Percentiles rank a stretch among this genome's conserved stretches.
Evolutionary conservation across 176 grass and related monocot species (phyloP).

Genomic region (Juncus effusus): DNA sequence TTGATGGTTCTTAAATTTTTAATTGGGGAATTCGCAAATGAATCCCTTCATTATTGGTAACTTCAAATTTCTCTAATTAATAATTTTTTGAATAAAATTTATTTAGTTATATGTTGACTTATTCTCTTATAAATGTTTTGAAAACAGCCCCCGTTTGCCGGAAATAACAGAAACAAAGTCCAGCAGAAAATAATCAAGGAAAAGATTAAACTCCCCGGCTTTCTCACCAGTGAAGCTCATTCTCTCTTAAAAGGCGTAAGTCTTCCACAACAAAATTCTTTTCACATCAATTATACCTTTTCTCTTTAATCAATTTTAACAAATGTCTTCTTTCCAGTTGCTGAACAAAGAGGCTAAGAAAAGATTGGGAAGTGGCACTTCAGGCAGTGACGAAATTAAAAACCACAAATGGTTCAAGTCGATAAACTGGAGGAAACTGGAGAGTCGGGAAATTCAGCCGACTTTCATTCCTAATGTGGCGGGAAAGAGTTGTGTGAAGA

Average conservation of each 20-base stretch:
- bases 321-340: conserved; percentile 34
- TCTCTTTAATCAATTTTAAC: neutral
- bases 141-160: conserved; percentile 76
- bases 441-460: conserved; percentile 67
- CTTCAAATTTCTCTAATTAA: neutral
- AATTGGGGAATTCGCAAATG: neutral
- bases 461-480: conserved; percentile 85
- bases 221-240: conserved; percentile 83
- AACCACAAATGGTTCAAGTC: conserved; percentile 95
- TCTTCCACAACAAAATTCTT: conserved; percentile 16
- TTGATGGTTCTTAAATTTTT: conserved; percentile 4
- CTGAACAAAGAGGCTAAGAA: conserved; percentile 82
- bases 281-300: conserved; percentile 1
- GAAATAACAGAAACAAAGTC: conserved; percentile 75
- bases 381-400: conserved; percentile 71
- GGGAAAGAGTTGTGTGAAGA: conserved; percentile 68
- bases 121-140: conserved; percentile 1
- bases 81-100: conserved; percentile 8
- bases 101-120: conserved; percentile 7
- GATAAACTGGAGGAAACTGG: conserved; percentile 86
- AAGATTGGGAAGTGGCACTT: conserved; percentile 56
- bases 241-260: conserved; percentile 93
- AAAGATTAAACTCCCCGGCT: conserved; percentile 77
- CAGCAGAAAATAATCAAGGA: conserved; percentile 95
- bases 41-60: neutral